A percentile compares a stretch with the other conserved stretches of the same genome.
These are phyloP conservation scores for Epithemia pelagica DNA, from an alignment of 108 stramenopile species.

Conservation along the genomic window DNA sequence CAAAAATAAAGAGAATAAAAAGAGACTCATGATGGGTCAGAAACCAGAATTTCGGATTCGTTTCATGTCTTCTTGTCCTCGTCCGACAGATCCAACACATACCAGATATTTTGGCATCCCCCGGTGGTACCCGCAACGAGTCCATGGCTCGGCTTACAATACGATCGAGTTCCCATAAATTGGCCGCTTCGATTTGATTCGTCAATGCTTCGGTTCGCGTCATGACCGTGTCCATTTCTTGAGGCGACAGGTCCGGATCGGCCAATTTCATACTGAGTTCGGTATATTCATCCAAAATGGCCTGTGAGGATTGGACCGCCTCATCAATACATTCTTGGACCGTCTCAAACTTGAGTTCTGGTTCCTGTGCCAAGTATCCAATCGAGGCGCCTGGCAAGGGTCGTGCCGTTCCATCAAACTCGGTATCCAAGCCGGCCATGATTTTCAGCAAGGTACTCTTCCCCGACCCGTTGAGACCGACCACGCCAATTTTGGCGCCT, in stretches of 20 bases:
- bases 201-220: slow-evolving; percentile 52
- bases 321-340: slow-evolving; percentile 81
- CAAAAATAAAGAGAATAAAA: too few relatives aligned
- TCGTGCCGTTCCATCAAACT: slow-evolving; percentile 78
- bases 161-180: slow-evolving; percentile 84
- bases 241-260: slow-evolving; percentile 68
- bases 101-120: slow-evolving; percentile 54
- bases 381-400: slow-evolving; percentile 81
- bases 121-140: slow-evolving; percentile 69
- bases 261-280: slow-evolving; percentile 65
- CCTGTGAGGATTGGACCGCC: slow-evolving; percentile 61
- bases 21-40: too few relatives aligned
- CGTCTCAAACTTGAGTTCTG: slow-evolving; percentile 59
- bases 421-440: slow-evolving; percentile 92
- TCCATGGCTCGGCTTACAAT: slow-evolving; percentile 79
- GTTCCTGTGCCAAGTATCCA: slow-evolving; percentile 86
- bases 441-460: slow-evolving; percentile 89
- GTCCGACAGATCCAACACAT: too few relatives aligned
- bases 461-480: slow-evolving; percentile 85
- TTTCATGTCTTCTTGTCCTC: too few relatives aligned
- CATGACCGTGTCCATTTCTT: slow-evolving; percentile 63
- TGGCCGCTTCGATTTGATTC: slow-evolving; percentile 79
- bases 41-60: too few relatives aligned
- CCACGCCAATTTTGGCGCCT: slow-evolving; percentile 89
- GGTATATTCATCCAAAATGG: slow-evolving; percentile 73